Conservation (phyloP, 2,329 filamentous ascomycete species). For the Cladosporium sp. region DNA sequence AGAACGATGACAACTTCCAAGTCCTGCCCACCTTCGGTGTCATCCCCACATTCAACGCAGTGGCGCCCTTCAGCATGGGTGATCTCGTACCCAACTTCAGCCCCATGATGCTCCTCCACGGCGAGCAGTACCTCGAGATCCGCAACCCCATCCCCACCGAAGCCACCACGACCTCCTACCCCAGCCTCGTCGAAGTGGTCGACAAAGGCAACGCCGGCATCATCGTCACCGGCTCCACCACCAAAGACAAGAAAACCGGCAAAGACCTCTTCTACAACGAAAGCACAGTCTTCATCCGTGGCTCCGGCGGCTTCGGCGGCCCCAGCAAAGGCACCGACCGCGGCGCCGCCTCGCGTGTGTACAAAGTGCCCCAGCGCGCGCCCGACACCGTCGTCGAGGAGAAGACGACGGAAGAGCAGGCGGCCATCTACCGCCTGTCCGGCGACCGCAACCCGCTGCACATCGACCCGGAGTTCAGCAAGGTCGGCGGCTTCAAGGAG, state of each 20-base stretch:
- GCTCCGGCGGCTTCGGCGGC: constrained; percentile 86
- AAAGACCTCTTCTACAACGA: constrained; percentile 98
- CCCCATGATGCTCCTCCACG: constrained; percentile 98
- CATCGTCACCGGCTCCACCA: constrained; percentile 74
- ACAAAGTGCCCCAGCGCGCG: constrained; percentile 70
- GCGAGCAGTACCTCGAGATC: constrained; percentile 96
- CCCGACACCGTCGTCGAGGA: constrained; percentile 83
- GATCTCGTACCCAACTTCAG: constrained; percentile 93
- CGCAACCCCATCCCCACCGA: constrained; percentile 86
- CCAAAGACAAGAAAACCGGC: constrained; percentile 77
- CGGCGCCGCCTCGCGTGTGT: constrained; percentile 73
- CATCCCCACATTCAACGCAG: constrained; percentile 85
- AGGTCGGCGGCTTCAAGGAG: constrained; percentile 88
- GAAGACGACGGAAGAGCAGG: constrained; percentile 84
- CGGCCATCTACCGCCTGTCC: constrained; percentile 85
- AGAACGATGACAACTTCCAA: constrained; percentile 89
- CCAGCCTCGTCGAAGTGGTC: constrained; percentile 84
- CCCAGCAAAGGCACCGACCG: constrained; percentile 71
- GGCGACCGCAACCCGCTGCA: constrained; percentile 97
- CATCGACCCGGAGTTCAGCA: constrained; percentile 90
- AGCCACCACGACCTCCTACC: constrained; percentile 69
- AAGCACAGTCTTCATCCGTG: constrained; percentile 85
- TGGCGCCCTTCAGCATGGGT: constrained; percentile 72
- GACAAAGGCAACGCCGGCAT: constrained; percentile 93
- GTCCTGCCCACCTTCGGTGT: constrained; percentile 93